These are phyloP conservation scores for Waltergamsia citrina DNA, from an alignment of 2,329 filamentous ascomycete genomes.

Conservation along the genomic window DNA sequence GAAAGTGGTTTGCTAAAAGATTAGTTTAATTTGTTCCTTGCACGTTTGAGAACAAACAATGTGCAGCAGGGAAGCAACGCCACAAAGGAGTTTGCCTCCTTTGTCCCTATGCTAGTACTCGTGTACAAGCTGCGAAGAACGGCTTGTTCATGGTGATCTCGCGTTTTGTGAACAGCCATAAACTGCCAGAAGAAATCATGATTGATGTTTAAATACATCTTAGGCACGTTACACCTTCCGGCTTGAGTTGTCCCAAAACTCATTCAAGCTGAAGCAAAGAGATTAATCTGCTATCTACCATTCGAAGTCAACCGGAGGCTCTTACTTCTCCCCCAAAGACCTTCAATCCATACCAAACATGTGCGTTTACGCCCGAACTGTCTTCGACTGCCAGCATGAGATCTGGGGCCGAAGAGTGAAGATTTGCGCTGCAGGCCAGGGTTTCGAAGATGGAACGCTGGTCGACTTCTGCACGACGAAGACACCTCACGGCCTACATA, in stretches of 20 bases:
- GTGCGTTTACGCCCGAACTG: conserved; percentile 15
- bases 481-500: conserved; percentile 12
- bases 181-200: too few relatives aligned
- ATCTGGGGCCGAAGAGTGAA: conserved; percentile 14
- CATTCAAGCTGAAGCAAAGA: too few relatives aligned
- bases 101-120: background rate
- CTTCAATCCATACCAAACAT: too few relatives aligned
- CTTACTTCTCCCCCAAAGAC: too few relatives aligned
- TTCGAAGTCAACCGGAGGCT: too few relatives aligned
- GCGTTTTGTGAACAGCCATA: background rate
- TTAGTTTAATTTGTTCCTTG: background rate
- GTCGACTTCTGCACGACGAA: conserved; percentile 10
- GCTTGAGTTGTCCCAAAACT: too few relatives aligned
- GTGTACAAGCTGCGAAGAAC: background rate
- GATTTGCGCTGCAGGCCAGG: conserved; percentile 10
- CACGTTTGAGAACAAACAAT: too few relatives aligned
- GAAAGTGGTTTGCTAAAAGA: conserved; percentile 14
- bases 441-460: conserved; percentile 6
- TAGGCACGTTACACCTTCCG: too few relatives aligned
- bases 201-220: background rate
- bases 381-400: conserved; percentile 16
- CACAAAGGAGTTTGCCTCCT: background rate
- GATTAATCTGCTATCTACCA: too few relatives aligned
- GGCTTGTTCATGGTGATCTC: background rate
- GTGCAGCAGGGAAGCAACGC: too few relatives aligned